Evolutionary conservation across 495 filamentous ascomycete genomes (phyloP).

Genomic region (Hypoxylon lenormandii): DNA sequence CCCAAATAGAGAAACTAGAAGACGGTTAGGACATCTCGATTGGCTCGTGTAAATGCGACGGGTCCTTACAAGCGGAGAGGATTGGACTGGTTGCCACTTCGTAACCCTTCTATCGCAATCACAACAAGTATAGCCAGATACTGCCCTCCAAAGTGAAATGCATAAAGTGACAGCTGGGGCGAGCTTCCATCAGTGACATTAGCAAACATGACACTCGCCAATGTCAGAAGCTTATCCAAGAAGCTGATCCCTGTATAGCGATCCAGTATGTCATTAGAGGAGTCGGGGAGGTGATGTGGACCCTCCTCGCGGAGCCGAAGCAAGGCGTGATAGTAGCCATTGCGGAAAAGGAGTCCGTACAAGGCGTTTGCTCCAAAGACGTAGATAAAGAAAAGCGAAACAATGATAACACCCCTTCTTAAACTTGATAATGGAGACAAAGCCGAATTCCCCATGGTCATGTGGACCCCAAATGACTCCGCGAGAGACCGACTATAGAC

Average conservation of each 20-base stretch:
- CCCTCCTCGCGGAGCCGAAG: conserved; percentile 32
- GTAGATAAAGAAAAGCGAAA: conserved; percentile 28
- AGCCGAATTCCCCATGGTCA: conserved; percentile 18
- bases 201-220: conserved; percentile 38
- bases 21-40: conserved; percentile 1
- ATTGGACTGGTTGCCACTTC: conserved; percentile 28
- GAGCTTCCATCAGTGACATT: conserved; percentile 35
- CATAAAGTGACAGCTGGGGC: conserved; percentile 34
- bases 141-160: conserved; percentile 39
- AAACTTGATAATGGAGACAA: not conserved
- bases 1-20: conserved; percentile 36
- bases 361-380: conserved; percentile 26
- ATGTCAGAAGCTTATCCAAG: conserved; percentile 35
- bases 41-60: not conserved
- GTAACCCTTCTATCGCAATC: conserved; percentile 29
- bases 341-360: conserved; percentile 30
- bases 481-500: not conserved
- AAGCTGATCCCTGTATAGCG: conserved; percentile 23
- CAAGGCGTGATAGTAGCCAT: conserved; percentile 35
- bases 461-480: not conserved
- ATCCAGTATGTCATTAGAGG: conserved; percentile 28
- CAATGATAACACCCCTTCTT: conserved; percentile 23
- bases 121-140: conserved; percentile 38
- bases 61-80: conserved; percentile 27
- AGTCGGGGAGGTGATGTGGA: conserved; percentile 28